Evolutionary conservation across 176 grass and related monocot species (phyloP).

Genomic region (Hordeum vulgare): MorexV3_pseudomolecules_assembly NC_058523.1:453629767-453630266

Average conservation of each 20-base stretch:
- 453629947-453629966: not conserved
- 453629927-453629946: too few relatives aligned
- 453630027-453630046: not conserved
- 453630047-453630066: not conserved
- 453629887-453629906: too few relatives aligned
- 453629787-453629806: too few relatives aligned
- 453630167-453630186: slow-evolving; percentile 17
- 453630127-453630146: not conserved
- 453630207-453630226: slow-evolving; percentile 1
- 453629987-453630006: not conserved
- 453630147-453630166: slow-evolving; percentile 20
- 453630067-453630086: not conserved
- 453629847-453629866: too few relatives aligned
- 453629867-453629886: too few relatives aligned
- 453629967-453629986: not conserved
- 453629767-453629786: too few relatives aligned
- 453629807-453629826: too few relatives aligned
- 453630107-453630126: not conserved
- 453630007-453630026: not conserved
- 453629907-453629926: too few relatives aligned
- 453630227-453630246: not conserved
- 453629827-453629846: too few relatives aligned
- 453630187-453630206: not conserved
- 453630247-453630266: slow-evolving; percentile 8
- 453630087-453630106: slow-evolving; percentile 1